Conservation (phyloP, 345 rosid species). For the Boechera stricta region DNA sequence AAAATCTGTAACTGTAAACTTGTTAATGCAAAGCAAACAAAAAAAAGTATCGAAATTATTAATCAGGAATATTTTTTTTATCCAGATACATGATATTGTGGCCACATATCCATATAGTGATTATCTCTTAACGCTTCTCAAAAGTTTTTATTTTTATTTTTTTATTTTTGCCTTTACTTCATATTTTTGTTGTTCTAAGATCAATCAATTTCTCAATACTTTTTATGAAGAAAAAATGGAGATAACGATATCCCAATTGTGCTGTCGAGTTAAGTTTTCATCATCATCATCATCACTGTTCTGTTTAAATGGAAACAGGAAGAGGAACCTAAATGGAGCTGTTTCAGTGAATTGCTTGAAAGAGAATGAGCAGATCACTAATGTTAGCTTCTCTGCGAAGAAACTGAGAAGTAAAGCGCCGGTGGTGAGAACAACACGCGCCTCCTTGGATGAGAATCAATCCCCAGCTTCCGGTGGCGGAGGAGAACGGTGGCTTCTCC, state of each 20-base stretch:
- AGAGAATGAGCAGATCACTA: constrained; percentile 35
- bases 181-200: not conserved
- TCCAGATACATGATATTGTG: constrained; percentile 48
- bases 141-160: not conserved
- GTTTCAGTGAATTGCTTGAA: constrained; percentile 35
- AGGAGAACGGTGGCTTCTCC: constrained; percentile 76
- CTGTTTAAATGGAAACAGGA: constrained; percentile 44
- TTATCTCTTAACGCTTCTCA: not conserved
- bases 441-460: constrained; percentile 53
- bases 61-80: constrained; percentile 12
- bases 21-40: constrained; percentile 3
- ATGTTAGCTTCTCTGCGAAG: constrained; percentile 7
- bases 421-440: constrained; percentile 38
- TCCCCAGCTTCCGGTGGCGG: constrained; percentile 38
- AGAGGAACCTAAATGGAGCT: constrained; percentile 33
- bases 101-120: constrained; percentile 53
- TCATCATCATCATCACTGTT: constrained; percentile 33
- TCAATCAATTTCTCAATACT: not conserved
- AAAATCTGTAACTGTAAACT: constrained; percentile 16
- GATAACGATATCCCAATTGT: constrained; percentile 41
- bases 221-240: constrained; percentile 40
- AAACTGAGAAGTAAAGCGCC: constrained; percentile 32
- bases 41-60: not conserved
- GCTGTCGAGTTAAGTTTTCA: constrained; percentile 42
- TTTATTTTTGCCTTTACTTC: not conserved